phyloP scores from a whole-genome alignment of 306 rosid species.

The Purshia tridentata region DNA sequence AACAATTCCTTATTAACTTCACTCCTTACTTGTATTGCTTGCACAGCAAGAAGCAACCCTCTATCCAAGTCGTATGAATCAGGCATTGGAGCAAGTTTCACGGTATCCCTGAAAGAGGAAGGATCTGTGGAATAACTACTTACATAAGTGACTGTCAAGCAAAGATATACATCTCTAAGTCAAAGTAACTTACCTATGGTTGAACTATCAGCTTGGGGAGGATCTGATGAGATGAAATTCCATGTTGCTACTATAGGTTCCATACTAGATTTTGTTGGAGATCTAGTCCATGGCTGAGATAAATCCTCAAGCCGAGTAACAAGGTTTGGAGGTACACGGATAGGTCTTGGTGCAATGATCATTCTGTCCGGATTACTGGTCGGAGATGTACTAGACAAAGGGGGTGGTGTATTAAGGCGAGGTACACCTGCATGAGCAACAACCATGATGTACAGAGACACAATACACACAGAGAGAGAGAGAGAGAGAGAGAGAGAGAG shows the following conservation, averaged over 20 bases:
- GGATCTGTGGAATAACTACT: constrained; percentile 72
- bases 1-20: constrained; percentile 30
- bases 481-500: constrained; percentile 12
- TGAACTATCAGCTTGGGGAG: constrained; percentile 49
- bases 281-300: constrained; percentile 98
- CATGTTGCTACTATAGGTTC: constrained; percentile 88
- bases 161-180: constrained; percentile 28
- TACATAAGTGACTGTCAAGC: constrained; percentile 9
- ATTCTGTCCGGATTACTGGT: constrained; percentile 60
- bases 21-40: constrained; percentile 87
- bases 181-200: constrained; percentile 65
- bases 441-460: not conserved
- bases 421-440: constrained; percentile 81
- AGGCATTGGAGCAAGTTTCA: constrained; percentile 95
- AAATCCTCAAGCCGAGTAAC: constrained; percentile 79
- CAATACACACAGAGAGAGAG: not conserved
- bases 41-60: constrained; percentile 97
- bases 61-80: constrained; percentile 96
- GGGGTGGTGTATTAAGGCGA: constrained; percentile 98
- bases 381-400: constrained; percentile 53
- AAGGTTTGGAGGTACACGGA: constrained; percentile 70
- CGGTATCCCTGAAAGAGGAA: constrained; percentile 86
- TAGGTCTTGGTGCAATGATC: constrained; percentile 85
- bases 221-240: constrained; percentile 68
- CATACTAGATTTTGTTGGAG: constrained; percentile 84